These are phyloP conservation scores for Funneliformis mosseae DNA, from an alignment of 192 early-diverging fungal genomes.

Conservation along the genomic window DNA sequence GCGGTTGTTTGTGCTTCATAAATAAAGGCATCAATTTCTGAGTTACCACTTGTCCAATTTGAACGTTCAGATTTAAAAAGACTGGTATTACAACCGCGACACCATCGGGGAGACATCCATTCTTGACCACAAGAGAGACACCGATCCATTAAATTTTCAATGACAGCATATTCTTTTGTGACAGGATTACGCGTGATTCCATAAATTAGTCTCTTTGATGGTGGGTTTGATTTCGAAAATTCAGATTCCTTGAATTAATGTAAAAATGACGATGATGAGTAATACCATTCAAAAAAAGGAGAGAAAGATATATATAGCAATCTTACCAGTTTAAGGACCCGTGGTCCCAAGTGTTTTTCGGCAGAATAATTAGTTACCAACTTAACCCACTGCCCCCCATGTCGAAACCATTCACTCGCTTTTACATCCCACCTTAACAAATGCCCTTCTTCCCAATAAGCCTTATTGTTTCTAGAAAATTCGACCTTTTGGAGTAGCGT, in stretches of 20 bases:
- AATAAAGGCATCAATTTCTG: constrained; percentile 24
- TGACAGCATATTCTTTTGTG: constrained; percentile 15
- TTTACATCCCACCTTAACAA: not conserved
- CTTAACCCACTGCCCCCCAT: not conserved
- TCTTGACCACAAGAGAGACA: not conserved
- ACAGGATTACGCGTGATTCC: constrained; percentile 5
- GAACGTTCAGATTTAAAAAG: not conserved
- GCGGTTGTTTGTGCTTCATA: constrained; percentile 2
- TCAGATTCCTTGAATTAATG: constrained; percentile 14
- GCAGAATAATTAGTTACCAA: constrained; percentile 15
- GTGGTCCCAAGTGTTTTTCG: not conserved
- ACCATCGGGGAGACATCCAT: constrained; percentile 15
- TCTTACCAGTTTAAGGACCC: constrained; percentile 9
- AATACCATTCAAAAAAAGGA: not conserved
- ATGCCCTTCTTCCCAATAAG: constrained; percentile 11
- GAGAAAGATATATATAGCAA: not conserved
- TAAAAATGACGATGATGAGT: not conserved
- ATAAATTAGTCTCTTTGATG: constrained; percentile 9
- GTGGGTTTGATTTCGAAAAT: not conserved
- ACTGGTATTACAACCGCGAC: not conserved
- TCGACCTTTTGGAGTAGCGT: not conserved
- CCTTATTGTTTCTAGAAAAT: not conserved
- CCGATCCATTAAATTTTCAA: constrained; percentile 1
- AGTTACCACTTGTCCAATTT: constrained; percentile 27
- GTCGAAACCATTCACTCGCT: not conserved